Evolutionary conservation across 129 eudicot species (phyloP), one percentile per base, ranked within the genome.

Genomic region (Mikania micrantha): DNA sequence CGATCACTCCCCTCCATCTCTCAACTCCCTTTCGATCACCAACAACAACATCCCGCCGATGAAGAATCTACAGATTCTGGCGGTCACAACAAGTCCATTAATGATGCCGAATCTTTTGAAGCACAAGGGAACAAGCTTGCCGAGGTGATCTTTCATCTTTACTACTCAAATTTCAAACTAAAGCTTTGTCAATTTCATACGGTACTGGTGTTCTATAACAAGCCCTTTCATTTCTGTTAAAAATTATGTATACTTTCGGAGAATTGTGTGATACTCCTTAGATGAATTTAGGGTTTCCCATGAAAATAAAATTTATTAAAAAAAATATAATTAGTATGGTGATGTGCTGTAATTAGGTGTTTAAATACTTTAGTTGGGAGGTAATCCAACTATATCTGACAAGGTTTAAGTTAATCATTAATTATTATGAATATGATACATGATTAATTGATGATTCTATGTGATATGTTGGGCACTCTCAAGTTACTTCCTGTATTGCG

Each of bases 51-150:
- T n/a, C n/a, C n/a, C n/a, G n/a, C 41, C 50, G 16, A 20, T 49
- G 60, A 64, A 64, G 60, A 41, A 62, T 17, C 68, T 22, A 60
- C n/a, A 27, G 77, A 70, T 4, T 62, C 41, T 36, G 17, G 0
- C 39, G 4, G 58, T 24, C 24, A 66, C 25, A 64, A 49, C 12
- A 17, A 67, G n/a, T 27, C 60, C 29, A 64, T 44, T 47, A 67
- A 67, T 54, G 82, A 81, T 56, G 83, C 87, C 27, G 60, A 80
- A 39, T 74, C 79, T 1, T 87, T 75, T 72, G 66, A 84, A 70
- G 81, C 74, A 40, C 87, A 81, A 74, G 95, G 95, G 31, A 79
- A 76, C 72, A 77, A 84, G 73, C 85, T 84, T 47, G 95, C 95
- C 32, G 87, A 87, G 90, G 95, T 86, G 50, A 70, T 22, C 45